Evolutionary conservation across 345 rosid species (phyloP).

Genomic region (Anastatica hierochuntica): DNA sequence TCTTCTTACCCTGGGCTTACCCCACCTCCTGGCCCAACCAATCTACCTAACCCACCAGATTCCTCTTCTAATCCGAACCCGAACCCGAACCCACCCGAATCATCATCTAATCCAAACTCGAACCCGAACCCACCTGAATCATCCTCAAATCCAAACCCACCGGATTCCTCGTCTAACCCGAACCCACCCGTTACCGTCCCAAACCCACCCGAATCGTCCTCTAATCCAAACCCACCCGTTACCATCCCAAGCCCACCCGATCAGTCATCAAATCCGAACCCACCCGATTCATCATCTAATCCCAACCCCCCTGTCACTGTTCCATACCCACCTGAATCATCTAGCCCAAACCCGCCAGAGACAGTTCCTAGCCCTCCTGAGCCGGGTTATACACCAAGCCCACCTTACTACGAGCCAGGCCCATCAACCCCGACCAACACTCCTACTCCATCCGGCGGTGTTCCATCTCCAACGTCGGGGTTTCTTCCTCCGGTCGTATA

Average conservation of each 20-base stretch:
- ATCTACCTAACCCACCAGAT: slow-evolving; percentile 20
- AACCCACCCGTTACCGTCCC: slow-evolving; percentile 6
- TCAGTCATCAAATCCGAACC: neutral
- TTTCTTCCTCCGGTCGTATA: slow-evolving; percentile 66
- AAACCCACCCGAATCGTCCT: slow-evolving; percentile 1
- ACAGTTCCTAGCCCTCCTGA: slow-evolving; percentile 26
- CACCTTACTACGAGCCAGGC: slow-evolving; percentile 34
- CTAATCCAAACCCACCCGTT: neutral
- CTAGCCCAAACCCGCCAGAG: slow-evolving; percentile 24
- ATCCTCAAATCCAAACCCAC: neutral
- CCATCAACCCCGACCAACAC: slow-evolving; percentile 18
- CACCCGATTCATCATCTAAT: neutral
- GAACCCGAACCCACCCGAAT: slow-evolving; percentile 15
- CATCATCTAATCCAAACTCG: neutral
- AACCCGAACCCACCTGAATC: slow-evolving; percentile 22
- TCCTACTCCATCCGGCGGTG: slow-evolving; percentile 28
- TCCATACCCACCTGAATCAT: slow-evolving; percentile 4
- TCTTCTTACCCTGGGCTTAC: slow-evolving; percentile 26
- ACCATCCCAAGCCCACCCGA: slow-evolving; percentile 24
- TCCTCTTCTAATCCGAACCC: slow-evolving; percentile 20
- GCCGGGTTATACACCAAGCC: slow-evolving; percentile 26
- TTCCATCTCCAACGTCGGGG: slow-evolving; percentile 30
- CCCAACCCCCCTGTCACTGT: neutral
- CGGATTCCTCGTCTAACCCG: neutral
- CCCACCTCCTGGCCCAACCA: slow-evolving; percentile 42